Evolutionary conservation across 2,329 filamentous ascomycete species (phyloP).

Genomic region (Aspergillus quadrilineatus): DNA sequence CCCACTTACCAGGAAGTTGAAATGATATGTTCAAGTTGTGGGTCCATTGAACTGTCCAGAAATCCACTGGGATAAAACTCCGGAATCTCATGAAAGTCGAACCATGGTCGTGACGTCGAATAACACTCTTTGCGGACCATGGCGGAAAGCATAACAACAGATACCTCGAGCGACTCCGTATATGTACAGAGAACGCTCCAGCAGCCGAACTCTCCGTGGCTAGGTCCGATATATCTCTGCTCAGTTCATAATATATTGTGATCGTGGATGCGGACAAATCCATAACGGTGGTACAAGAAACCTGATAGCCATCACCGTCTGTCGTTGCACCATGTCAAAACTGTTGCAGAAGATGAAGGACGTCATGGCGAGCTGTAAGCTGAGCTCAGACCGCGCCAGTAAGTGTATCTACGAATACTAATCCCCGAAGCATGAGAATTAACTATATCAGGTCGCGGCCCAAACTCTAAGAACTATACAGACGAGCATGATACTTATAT

Average conservation of each 20-base stretch:
- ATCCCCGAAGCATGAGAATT: neutral
- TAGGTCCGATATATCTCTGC: no score
- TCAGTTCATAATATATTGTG: no score
- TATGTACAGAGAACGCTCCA: no score
- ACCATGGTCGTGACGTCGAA: slow-evolving; percentile 15
- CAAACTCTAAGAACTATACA: slow-evolving; percentile 5
- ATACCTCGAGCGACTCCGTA: neutral
- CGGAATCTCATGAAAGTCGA: neutral
- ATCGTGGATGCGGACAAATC: neutral
- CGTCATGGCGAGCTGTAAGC: slow-evolving; percentile 37
- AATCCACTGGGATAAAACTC: neutral
- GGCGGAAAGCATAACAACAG: slow-evolving; percentile 12
- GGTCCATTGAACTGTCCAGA: neutral
- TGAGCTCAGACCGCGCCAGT: slow-evolving; percentile 20
- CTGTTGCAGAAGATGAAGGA: slow-evolving; percentile 52
- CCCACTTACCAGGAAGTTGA: no score
- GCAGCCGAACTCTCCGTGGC: no score
- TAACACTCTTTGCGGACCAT: neutral
- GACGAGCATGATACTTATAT: slow-evolving; percentile 29
- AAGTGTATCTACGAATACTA: neutral
- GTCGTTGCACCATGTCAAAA: slow-evolving; percentile 39
- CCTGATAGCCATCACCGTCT: no score
- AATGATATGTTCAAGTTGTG: neutral
- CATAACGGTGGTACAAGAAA: neutral
- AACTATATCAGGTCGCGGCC: slow-evolving; percentile 10